Evolutionary conservation across 805 yeast genomes (phyloP), one percentile per base, ranked within the genome.

Genomic region (Suhomyces vadensis): DNA sequence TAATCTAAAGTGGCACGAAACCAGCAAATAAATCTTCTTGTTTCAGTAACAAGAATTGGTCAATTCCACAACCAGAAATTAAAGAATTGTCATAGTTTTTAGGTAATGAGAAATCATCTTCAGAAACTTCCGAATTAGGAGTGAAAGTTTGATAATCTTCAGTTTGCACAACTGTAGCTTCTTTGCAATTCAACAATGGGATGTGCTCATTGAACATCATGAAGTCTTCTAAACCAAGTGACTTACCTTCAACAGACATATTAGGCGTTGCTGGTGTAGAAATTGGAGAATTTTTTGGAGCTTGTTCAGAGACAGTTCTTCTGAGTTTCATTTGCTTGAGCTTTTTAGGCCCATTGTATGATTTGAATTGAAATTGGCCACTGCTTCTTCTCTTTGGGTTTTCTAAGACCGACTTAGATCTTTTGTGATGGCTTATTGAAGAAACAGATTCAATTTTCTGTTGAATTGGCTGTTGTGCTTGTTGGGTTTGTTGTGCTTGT

Each of bases 261-360:
- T 39, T 33, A 24, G 47, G 43, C 17, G 43, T 27, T 29, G 42
- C 24, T 9, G 46, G 42, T 21, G 41, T 41, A 17, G 42, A 31
- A 3, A 14, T 29, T 20, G 41, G 21, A 9, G 26, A 22, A 36
- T 37, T 10, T 36, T 37, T 42, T 19, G 26, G 29, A n/a, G 37
- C 23, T 22, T 54, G 50, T 37, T 61, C 69, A 22, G 66, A 61
- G 29, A 46, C 56, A 5, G 64, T 50, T 23, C 57, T 53, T 41
- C 56, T 53, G 36, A 58, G 65, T 42, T 50, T 54, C 33, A 47
- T 45, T 20, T 49, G 43, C 38, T 50, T 39, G 44, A 56, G 43
- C 56, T 54, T 53, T 43, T 48, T 51, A 20, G 67, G 68, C 6
- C 64, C 67, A 20, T 52, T 61, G 56, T 63, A 63, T 5, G 59